Evolutionary conservation across 2,329 filamentous ascomycete species (phyloP), one percentile per base, ranked within the genome.

Genomic region (Sporothrix luriei): DNA sequence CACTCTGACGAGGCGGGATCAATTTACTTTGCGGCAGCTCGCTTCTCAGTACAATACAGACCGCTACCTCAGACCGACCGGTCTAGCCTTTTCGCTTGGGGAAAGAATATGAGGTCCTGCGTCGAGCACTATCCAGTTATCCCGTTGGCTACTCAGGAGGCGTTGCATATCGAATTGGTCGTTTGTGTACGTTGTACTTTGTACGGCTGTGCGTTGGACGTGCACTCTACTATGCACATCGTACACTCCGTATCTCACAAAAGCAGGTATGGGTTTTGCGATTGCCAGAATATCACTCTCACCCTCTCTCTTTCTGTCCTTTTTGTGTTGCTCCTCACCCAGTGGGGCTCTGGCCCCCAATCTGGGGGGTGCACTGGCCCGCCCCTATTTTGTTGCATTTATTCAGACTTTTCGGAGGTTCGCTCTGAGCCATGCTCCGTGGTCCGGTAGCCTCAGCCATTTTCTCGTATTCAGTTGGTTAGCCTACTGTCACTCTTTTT

Each of bases 401-500:
- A 33, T 65, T 48, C 19, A 40, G 19, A 5, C 29, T 13, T 33
- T 16, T 49, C 43, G 43, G 5, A 13, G 40, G 6, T 19, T 48
- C 13, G 21, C 14, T 64, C 14, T 40, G 29, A 40, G 19, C 21
- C 24, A 40, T 24, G 10, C 40, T 57, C n/a, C 11, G 55, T 21
- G 14, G n/a, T n/a, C 38, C 21, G 55, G 33, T 40, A 59, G 29
- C 19, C 40, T 40, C 55, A 24, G 19, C 33, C 14, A 48, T 62
- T 51, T 43, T 66, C 62, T 52, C 62, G 62, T 51, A 40, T 66
- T 54, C 19, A n/a, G n/a, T n/a, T n/a, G n/a, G 54, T 33, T 26
- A 38, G 16, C n/a, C 33, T 49, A 4, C n/a, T 24, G 26, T 66
- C 62, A 51, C 40, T 62, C 40, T 64, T n/a, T 40, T 48, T 66